phyloP scores from a whole-genome alignment of 2,329 filamentous ascomycete species.

The Didymella arachidicola region DNA sequence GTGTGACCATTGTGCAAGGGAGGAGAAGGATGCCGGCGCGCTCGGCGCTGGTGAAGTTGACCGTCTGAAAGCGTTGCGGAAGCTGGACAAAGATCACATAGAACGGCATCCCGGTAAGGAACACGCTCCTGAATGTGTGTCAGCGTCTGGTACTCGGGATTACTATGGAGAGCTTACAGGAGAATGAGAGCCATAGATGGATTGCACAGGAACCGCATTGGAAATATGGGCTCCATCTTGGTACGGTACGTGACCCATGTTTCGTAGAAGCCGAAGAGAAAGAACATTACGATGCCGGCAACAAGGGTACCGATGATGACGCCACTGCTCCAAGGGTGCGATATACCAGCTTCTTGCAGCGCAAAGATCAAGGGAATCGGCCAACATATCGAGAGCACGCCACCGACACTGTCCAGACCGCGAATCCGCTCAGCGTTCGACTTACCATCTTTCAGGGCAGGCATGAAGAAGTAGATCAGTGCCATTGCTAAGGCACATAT shows the following conservation, averaged over 20 bases:
- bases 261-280: constrained; percentile 41
- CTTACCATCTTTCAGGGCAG: constrained; percentile 35
- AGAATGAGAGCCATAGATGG: constrained; percentile 34
- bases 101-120: constrained; percentile 43
- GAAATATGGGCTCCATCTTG: constrained; percentile 38
- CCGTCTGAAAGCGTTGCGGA: constrained; percentile 45
- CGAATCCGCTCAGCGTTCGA: constrained; percentile 38
- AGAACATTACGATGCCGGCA: constrained; percentile 33
- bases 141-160: neutral
- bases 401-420: constrained; percentile 40
- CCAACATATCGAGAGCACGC: constrained; percentile 41
- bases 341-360: constrained; percentile 42
- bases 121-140: constrained; percentile 28
- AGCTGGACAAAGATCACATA: constrained; percentile 42
- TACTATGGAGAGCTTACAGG: constrained; percentile 24
- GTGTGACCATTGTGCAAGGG: constrained; percentile 37
- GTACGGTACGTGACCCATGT: constrained; percentile 38
- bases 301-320: constrained; percentile 42
- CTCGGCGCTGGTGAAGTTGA: constrained; percentile 43
- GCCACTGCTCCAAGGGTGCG: constrained; percentile 36
- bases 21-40: constrained; percentile 43
- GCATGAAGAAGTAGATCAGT: constrained; percentile 40
- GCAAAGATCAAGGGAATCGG: constrained; percentile 46
- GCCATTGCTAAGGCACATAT: constrained; percentile 33
- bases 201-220: constrained; percentile 37